phyloP scores from a whole-genome alignment of 805 yeast species.

The Wickerhamomyces subpelliculosus region DNA sequence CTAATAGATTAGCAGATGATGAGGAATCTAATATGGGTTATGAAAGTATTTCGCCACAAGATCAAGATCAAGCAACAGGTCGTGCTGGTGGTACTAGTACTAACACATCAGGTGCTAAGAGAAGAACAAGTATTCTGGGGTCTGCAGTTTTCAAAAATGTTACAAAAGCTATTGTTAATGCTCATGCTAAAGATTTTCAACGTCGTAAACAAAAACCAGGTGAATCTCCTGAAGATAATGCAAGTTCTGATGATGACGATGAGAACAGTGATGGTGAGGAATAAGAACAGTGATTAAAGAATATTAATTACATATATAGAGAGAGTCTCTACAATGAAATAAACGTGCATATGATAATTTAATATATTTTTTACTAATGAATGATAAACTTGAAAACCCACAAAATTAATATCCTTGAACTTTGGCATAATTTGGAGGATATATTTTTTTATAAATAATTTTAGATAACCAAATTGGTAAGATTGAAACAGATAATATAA shows the following conservation, averaged over 20 bases:
- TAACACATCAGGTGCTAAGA: constrained; percentile 2
- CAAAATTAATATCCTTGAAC: constrained; percentile 64
- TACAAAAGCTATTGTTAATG: constrained; percentile 56
- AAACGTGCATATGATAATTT: constrained; percentile 7
- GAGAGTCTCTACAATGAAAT: constrained; percentile 8
- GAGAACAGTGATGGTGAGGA: constrained; percentile 25
- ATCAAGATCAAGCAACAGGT: not conserved
- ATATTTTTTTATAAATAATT: constrained; percentile 61
- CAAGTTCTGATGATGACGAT: constrained; percentile 22
- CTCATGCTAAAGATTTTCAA: constrained; percentile 84
- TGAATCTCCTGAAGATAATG: constrained; percentile 12
- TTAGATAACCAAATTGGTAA: constrained; percentile 88
- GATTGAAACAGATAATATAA: constrained; percentile 63
- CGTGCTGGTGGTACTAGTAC: too few species aligned
- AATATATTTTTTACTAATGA: not conserved
- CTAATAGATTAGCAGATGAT: constrained; percentile 3
- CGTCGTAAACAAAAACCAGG: constrained; percentile 16
- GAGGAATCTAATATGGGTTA: constrained; percentile 5
- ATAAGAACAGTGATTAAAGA: too few species aligned
- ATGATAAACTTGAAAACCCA: not conserved
- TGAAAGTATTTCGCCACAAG: constrained; percentile 1
- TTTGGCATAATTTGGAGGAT: constrained; percentile 96
- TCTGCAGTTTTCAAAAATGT: constrained; percentile 33
- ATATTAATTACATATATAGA: too few species aligned
- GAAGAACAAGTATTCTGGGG: constrained; percentile 15